phyloP scores from a whole-genome alignment of 345 rosid genomes.

The Zanthoxylum bungeanum region DNA sequence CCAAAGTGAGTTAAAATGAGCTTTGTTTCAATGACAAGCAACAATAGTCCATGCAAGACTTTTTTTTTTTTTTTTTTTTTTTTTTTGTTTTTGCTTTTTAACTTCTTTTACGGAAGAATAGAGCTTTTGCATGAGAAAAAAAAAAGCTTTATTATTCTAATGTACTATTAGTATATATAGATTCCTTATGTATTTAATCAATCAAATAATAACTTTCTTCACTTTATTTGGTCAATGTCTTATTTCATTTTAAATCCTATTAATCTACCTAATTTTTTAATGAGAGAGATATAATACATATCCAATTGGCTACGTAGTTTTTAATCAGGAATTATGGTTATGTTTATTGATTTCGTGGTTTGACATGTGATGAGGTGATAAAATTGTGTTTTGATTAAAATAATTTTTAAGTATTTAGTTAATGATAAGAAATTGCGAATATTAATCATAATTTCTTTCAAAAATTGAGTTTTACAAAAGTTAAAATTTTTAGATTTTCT shows the following conservation, averaged over 20 bases:
- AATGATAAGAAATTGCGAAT: too few relatives aligned
- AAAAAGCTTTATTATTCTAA: conserved; percentile 21
- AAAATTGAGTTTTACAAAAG: too few relatives aligned
- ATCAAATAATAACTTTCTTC: conserved; percentile 14
- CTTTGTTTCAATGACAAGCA: conserved; percentile 31
- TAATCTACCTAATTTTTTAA: neutral
- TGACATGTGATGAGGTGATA: too few relatives aligned
- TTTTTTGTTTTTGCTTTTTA: conserved; percentile 38
- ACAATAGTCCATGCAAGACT: conserved; percentile 28
- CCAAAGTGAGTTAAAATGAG: conserved; percentile 47
- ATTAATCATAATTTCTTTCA: too few relatives aligned
- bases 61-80: too few relatives aligned
- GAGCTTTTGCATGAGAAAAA: conserved; percentile 54
- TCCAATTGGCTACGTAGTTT: neutral
- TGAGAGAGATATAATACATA: neutral
- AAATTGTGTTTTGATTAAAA: too few relatives aligned
- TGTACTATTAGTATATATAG: conserved; percentile 17
- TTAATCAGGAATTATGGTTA: neutral
- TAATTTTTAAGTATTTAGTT: too few relatives aligned
- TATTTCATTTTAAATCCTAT: conserved; percentile 12
- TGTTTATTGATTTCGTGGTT: too few relatives aligned
- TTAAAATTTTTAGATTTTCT: too few relatives aligned
- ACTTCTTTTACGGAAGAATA: conserved; percentile 24
- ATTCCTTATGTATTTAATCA: conserved; percentile 23
- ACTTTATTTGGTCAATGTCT: conserved; percentile 26